phyloP scores from a whole-genome alignment of 176 grass and related monocot genomes.

The Oryza longistaminata region DNA sequence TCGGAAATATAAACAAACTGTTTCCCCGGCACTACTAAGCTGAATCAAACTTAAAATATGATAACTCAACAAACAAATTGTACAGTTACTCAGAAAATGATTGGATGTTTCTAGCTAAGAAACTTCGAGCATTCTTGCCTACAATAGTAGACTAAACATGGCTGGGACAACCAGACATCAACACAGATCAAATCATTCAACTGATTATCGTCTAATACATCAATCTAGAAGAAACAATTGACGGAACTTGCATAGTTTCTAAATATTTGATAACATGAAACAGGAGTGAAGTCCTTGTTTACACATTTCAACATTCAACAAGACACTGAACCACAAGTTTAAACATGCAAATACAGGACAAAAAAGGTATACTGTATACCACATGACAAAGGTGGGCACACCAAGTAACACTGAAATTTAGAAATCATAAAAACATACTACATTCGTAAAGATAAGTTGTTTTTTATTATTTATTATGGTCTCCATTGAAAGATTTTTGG shows the following conservation, averaged over 20 bases:
- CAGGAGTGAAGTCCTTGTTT: neutral
- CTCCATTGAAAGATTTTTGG: neutral
- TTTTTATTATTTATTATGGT: neutral
- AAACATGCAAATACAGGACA: neutral
- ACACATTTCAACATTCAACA: neutral
- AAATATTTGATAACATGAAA: conserved; percentile 20
- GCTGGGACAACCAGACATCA: neutral
- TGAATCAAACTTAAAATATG: neutral
- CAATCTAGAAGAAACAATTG: neutral
- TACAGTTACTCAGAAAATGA: neutral
- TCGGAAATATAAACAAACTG: conserved; percentile 1
- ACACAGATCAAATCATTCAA: conserved; percentile 5
- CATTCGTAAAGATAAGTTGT: neutral
- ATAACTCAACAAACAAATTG: neutral
- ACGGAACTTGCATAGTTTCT: neutral
- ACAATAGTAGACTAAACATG: neutral
- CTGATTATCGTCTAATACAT: neutral
- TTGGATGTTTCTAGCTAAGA: neutral
- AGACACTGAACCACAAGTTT: conserved; percentile 1
- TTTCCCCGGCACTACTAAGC: neutral
- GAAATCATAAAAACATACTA: neutral
- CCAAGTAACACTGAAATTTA: neutral
- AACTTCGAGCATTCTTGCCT: neutral
- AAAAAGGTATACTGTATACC: conserved; percentile 11
- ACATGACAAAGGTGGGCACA: neutral